Conservation (phyloP, 2,329 filamentous ascomycete species). For the Chrysoporthe deuterocubensis region DNA sequence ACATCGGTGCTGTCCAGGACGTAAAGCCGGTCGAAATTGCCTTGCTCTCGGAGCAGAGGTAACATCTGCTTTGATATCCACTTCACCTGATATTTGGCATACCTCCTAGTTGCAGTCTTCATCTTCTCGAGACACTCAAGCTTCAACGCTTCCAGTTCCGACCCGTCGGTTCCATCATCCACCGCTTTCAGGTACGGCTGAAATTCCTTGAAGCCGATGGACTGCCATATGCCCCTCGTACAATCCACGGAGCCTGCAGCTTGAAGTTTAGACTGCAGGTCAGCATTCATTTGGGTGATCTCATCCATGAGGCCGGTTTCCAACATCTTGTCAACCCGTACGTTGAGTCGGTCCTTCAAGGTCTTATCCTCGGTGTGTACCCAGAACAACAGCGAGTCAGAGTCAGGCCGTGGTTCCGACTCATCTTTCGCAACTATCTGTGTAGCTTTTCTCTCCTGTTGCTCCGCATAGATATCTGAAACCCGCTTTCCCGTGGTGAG, state of each 20-base stretch:
- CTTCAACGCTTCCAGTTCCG: slow-evolving; percentile 60
- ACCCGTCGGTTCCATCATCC: slow-evolving; percentile 35
- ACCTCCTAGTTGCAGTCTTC: slow-evolving; percentile 83
- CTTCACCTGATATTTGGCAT: slow-evolving; percentile 80
- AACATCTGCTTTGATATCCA: slow-evolving; percentile 89
- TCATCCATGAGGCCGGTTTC: slow-evolving; percentile 56
- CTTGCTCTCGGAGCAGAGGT: slow-evolving; percentile 64
- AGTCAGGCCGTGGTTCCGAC: slow-evolving; percentile 36
- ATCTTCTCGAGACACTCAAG: slow-evolving; percentile 70
- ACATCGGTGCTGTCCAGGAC: slow-evolving; percentile 80
- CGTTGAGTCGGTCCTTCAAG: slow-evolving; percentile 72
- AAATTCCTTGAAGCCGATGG: slow-evolving; percentile 95
- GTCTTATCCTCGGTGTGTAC: slow-evolving; percentile 73
- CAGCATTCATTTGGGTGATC: slow-evolving; percentile 49
- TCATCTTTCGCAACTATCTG: slow-evolving; percentile 31
- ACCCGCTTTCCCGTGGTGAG: slow-evolving; percentile 80
- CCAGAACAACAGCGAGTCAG: slow-evolving; percentile 80
- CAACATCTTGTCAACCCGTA: slow-evolving; percentile 84
- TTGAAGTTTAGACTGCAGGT: slow-evolving; percentile 40
- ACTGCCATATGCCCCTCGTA: slow-evolving; percentile 89
- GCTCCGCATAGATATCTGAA: slow-evolving; percentile 85
- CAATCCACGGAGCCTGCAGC: slow-evolving; percentile 66
- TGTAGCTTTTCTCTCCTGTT: slow-evolving; percentile 52
- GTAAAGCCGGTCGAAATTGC: slow-evolving; percentile 65
- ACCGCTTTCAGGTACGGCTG: slow-evolving; percentile 67